Conservation (phyloP, 257 asterid genomes). For the Buddleja alternifolia region DNA sequence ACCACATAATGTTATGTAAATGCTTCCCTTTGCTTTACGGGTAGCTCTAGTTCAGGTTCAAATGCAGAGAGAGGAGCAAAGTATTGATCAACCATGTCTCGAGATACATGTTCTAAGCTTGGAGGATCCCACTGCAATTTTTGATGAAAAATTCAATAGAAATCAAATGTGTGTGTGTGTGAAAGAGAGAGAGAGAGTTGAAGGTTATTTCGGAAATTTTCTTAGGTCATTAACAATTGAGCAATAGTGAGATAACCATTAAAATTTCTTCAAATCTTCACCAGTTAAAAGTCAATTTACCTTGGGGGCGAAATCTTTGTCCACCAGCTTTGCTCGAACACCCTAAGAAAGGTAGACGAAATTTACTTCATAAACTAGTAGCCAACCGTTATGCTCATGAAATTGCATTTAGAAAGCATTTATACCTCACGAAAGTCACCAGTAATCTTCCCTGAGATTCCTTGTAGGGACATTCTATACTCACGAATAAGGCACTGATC, state of each 20-base stretch:
- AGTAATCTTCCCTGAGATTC: conserved; percentile 51
- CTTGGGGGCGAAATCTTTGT: conserved; percentile 70
- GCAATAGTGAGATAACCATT: neutral
- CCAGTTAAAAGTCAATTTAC: conserved; percentile 35
- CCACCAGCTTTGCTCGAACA: conserved; percentile 64
- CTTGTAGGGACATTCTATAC: conserved; percentile 77
- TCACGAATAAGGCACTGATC: conserved; percentile 77
- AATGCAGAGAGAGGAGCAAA: conserved; percentile 52
- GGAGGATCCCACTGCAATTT: conserved; percentile 88
- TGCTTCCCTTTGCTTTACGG: conserved; percentile 55
- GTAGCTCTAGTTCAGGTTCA: conserved; percentile 73
- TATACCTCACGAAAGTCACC: conserved; percentile 69
- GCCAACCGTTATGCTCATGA: neutral
- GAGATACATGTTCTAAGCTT: conserved; percentile 63
- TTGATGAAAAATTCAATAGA: too few species aligned
- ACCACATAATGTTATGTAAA: conserved; percentile 24
- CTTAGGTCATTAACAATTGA: neutral
- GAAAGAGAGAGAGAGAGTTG: too few species aligned
- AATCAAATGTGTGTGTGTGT: too few species aligned
- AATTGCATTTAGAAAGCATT: neutral
- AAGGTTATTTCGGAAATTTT: neutral
- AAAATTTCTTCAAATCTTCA: neutral
- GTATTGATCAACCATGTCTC: conserved; percentile 81
- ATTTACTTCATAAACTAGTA: neutral
- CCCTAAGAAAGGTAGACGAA: conserved; percentile 50